A percentile compares a stretch with the other conserved stretches of the same genome.
These are phyloP conservation scores for Coniosporium tulheliwenetii DNA, from an alignment of 2,329 filamentous ascomycete species.

Conservation along the genomic window DNA sequence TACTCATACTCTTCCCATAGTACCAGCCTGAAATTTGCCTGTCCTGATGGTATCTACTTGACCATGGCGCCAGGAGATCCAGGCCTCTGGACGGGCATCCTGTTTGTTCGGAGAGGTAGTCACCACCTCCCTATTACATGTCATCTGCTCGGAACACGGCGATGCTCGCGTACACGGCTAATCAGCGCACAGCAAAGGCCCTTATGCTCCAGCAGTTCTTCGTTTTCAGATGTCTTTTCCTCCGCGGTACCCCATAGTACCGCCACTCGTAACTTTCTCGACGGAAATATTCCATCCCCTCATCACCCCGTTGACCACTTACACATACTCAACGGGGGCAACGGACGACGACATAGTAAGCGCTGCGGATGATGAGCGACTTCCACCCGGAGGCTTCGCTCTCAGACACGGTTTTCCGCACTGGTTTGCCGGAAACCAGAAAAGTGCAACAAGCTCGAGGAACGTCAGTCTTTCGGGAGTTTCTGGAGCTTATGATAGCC, in stretches of 20 bases:
- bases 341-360: constrained; percentile 64
- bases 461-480: constrained; percentile 13
- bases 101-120: constrained; percentile 78
- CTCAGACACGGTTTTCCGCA: constrained; percentile 77
- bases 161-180: not conserved
- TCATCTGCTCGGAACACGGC: not conserved
- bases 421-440: constrained; percentile 51
- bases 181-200: constrained; percentile 39
- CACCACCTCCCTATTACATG: not conserved
- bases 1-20: constrained; percentile 2
- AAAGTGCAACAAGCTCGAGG: constrained; percentile 14
- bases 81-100: constrained; percentile 72
- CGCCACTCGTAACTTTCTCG: constrained; percentile 74
- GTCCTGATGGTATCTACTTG: constrained; percentile 76
- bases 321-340: constrained; percentile 74
- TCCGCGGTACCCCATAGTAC: constrained; percentile 58
- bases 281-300: constrained; percentile 94
- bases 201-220: constrained; percentile 74
- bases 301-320: constrained; percentile 83
- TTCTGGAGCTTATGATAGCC: not conserved
- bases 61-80: constrained; percentile 69
- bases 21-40: constrained; percentile 36
- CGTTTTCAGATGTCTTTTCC: constrained; percentile 86
- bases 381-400: constrained; percentile 82
- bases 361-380: constrained; percentile 64